phyloP scores from a whole-genome alignment of 371 early-diverging fungal species.

The Apophysomyces trapeziformis region DNA sequence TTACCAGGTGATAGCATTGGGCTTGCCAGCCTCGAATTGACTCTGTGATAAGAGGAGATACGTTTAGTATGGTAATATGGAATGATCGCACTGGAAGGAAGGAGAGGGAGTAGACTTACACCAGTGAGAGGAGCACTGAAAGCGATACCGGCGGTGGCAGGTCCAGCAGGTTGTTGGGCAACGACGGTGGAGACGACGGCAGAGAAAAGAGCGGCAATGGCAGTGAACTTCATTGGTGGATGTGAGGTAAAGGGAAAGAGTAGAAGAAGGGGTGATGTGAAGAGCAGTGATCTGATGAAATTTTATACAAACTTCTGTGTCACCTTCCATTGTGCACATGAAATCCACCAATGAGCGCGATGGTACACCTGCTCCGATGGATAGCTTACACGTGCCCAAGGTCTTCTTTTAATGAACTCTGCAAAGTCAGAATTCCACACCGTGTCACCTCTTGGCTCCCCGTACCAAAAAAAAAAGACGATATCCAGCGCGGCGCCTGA shows the following conservation, averaged over 20 bases:
- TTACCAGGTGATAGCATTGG: constrained; percentile 13
- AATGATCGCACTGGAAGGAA: neutral
- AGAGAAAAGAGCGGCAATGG: constrained; percentile 19
- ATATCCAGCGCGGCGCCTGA: neutral
- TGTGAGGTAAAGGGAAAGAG: constrained; percentile 8
- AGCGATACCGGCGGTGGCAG: constrained; percentile 16
- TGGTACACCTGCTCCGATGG: neutral
- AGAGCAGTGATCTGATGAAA: constrained; percentile 7
- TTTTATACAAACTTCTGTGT: constrained; percentile 4
- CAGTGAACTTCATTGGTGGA: constrained; percentile 19
- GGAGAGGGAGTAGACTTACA: constrained; percentile 8
- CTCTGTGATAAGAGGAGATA: neutral
- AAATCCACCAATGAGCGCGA: constrained; percentile 6
- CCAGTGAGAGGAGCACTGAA: constrained; percentile 16
- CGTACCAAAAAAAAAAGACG: neutral
- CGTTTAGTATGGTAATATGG: neutral
- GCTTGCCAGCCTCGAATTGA: constrained; percentile 14
- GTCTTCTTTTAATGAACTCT: neutral
- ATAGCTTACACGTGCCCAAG: constrained; percentile 7
- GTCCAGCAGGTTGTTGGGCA: constrained; percentile 7
- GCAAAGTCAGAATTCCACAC: constrained; percentile 5
- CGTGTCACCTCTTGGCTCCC: constrained; percentile 10
- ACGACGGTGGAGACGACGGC: constrained; percentile 13
- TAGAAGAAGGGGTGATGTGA: constrained; percentile 12
- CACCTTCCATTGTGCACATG: constrained; percentile 11